Conservation (phyloP, 352 stramenopile species). For the Phytopythium delawarense region DNA sequence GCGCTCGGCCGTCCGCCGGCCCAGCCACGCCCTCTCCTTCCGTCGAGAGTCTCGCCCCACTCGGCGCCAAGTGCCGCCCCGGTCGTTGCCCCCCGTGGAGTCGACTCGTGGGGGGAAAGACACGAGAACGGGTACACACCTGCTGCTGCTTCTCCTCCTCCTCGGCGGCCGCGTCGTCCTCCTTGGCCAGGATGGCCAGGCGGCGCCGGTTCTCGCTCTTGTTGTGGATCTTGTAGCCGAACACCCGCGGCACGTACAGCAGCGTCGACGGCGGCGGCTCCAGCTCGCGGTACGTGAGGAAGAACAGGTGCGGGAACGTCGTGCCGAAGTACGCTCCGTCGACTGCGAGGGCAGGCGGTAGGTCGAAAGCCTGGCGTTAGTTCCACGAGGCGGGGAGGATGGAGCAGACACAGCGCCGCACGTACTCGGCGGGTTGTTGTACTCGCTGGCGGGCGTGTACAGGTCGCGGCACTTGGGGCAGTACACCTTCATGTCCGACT, state of each 20-base stretch:
- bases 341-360: conserved; percentile 32
- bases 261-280: conserved; percentile 78
- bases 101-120: conserved; percentile 7
- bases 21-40: background rate
- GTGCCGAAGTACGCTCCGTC: conserved; percentile 98
- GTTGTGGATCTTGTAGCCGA: conserved; percentile 92
- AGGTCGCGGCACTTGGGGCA: conserved; percentile 87
- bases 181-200: conserved; percentile 73
- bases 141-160: conserved; percentile 63
- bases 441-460: conserved; percentile 83
- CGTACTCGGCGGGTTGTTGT: conserved; percentile 80
- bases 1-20: background rate
- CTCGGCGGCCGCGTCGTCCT: conserved; percentile 39
- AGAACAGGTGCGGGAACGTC: conserved; percentile 98
- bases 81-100: background rate
- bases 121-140: conserved; percentile 25
- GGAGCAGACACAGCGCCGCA: conserved; percentile 3
- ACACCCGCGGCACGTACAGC: conserved; percentile 88
- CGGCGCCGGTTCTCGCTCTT: conserved; percentile 80
- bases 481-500: conserved; percentile 90
- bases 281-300: conserved; percentile 96
- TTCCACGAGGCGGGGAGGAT: background rate
- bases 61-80: conserved; percentile 17
- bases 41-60: conserved; percentile 6
- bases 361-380: background rate